These are phyloP conservation scores for Pseudogymnoascus verrucosus DNA, from an alignment of 2,329 filamentous ascomycete genomes.

Conservation along the genomic window DNA sequence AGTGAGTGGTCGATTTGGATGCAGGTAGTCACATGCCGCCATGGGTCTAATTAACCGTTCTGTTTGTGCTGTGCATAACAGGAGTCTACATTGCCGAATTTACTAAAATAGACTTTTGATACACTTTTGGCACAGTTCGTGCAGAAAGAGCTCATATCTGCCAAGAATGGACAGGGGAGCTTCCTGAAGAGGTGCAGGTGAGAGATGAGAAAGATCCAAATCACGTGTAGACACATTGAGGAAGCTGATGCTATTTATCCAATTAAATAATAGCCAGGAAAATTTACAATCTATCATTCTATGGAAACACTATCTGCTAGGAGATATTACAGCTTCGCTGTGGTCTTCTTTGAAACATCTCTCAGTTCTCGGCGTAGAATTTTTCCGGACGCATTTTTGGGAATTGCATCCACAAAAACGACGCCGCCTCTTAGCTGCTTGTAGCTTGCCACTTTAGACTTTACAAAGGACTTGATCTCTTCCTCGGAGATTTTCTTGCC, in stretches of 20 bases:
- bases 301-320: neutral
- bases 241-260: neutral
- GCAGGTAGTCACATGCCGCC: neutral
- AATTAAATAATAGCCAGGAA: neutral
- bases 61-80: neutral
- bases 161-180: neutral
- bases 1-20: neutral
- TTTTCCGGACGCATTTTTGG: slow-evolving; percentile 58
- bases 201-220: neutral
- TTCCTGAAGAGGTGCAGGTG: neutral
- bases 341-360: slow-evolving; percentile 31
- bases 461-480: slow-evolving; percentile 50
- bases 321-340: neutral
- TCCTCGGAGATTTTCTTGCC: slow-evolving; percentile 34
- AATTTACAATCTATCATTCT: neutral
- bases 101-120: neutral
- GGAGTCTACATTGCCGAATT: neutral
- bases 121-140: neutral
- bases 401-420: slow-evolving; percentile 58
- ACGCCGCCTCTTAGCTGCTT: slow-evolving; percentile 66
- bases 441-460: slow-evolving; percentile 50
- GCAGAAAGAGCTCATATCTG: neutral
- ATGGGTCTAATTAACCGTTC: neutral
- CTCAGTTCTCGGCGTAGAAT: slow-evolving; percentile 40
- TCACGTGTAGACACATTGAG: neutral